Conservation (phyloP, 192 early-diverging fungal genomes). For the Entomortierella chlamydospora region DNA sequence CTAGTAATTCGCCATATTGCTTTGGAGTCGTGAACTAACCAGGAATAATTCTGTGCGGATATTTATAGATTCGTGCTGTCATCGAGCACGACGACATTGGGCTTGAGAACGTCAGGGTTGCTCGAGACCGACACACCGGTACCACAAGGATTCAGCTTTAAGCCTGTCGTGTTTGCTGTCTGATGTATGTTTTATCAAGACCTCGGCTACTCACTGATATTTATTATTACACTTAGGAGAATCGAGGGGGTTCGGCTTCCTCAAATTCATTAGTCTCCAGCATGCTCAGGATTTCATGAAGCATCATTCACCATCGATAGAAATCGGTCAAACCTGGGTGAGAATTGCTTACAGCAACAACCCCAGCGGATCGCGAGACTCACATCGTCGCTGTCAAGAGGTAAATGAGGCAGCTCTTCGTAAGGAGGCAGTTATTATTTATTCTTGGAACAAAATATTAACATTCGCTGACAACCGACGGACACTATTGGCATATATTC, state of each 20-base stretch:
- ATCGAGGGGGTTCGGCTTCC: slow-evolving; percentile 40
- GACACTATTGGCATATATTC: background rate
- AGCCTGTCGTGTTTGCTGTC: background rate
- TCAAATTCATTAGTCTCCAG: slow-evolving; percentile 18
- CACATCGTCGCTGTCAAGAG: slow-evolving; percentile 17
- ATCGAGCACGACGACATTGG: slow-evolving; percentile 28
- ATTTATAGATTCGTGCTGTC: slow-evolving; percentile 22
- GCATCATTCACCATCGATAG: slow-evolving; percentile 23
- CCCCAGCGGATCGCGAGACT: slow-evolving; percentile 14
- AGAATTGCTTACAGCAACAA: slow-evolving; percentile 43
- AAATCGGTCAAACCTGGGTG: slow-evolving; percentile 27
- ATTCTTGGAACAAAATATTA: background rate
- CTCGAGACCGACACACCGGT: slow-evolving; percentile 40
- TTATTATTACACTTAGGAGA: slow-evolving; percentile 5
- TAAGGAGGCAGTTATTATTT: background rate
- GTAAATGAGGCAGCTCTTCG: background rate
- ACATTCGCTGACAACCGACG: background rate
- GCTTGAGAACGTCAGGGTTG: slow-evolving; percentile 23
- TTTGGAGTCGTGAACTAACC: background rate
- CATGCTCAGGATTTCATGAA: slow-evolving; percentile 33
- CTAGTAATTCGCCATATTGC: no score
- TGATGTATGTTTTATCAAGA: background rate
- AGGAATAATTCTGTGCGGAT: background rate
- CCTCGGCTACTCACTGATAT: background rate
- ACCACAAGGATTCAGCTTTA: background rate